Conservation (phyloP, 208 protist genomes). For the Leishmania turanica region DNA sequence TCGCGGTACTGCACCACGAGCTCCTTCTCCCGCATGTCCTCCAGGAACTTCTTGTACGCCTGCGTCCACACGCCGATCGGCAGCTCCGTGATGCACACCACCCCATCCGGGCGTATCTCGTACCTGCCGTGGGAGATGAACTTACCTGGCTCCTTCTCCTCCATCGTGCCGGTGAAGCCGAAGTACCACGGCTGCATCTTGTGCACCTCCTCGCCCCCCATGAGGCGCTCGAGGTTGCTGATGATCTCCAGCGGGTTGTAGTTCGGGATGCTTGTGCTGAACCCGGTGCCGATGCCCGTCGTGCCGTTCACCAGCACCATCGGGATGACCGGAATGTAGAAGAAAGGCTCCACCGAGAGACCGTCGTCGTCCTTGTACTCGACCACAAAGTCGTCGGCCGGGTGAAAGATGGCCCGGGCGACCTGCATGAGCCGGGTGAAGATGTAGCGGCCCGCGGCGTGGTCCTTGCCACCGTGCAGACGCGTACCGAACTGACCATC, state of each 20-base stretch:
- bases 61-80: constrained; percentile 97
- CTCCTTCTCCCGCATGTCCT: constrained; percentile 89
- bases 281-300: constrained; percentile 99
- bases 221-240: constrained; percentile 84
- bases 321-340: constrained; percentile 99
- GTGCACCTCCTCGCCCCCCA: constrained; percentile 83
- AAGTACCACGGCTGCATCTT: constrained; percentile 97
- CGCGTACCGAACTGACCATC: constrained; percentile 99
- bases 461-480: constrained; percentile 98
- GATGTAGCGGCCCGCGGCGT: constrained; percentile 99
- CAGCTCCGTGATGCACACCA: constrained; percentile 97
- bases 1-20: constrained; percentile 96
- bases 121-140: constrained; percentile 74
- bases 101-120: constrained; percentile 72
- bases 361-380: constrained; percentile 99
- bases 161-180: constrained; percentile 94
- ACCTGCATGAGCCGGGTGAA: constrained; percentile 97
- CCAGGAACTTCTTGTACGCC: constrained; percentile 95
- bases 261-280: constrained; percentile 97
- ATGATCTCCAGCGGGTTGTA: constrained; percentile 98
- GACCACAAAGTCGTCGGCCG: constrained; percentile 98
- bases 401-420: constrained; percentile 95
- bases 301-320: constrained; percentile 99
- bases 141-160: constrained; percentile 85
- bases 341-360: constrained; percentile 98